A percentile compares a stretch with the other conserved stretches of the same genome.
Evolutionary conservation across 768 basidiomycete species (phyloP).

Genomic region (Xerocomellus amylosporus): DNA sequence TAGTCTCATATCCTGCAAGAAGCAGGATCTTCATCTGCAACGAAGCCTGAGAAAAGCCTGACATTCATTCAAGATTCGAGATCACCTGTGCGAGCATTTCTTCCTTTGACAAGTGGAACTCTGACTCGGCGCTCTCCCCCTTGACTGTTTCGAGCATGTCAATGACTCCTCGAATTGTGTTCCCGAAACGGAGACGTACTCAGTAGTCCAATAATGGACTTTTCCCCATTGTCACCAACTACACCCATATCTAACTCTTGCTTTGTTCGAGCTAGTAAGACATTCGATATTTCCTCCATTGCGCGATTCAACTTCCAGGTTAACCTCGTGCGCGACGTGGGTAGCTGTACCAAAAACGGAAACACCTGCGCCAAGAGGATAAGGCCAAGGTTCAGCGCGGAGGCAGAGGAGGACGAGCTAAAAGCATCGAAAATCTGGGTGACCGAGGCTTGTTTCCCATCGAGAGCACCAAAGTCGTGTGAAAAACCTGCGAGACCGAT

Average conservation of each 20-base stretch:
- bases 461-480: constrained; percentile 54
- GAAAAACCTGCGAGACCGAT: constrained; percentile 62
- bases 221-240: constrained; percentile 23
- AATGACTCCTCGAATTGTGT: background rate
- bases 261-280: constrained; percentile 37
- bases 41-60: background rate
- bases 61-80: no score
- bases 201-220: constrained; percentile 26
- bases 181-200: constrained; percentile 14
- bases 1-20: constrained; percentile 26
- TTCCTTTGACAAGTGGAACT: constrained; percentile 23
- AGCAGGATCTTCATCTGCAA: constrained; percentile 22
- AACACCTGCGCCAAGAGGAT: constrained; percentile 38
- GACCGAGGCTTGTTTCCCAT: constrained; percentile 45
- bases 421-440: constrained; percentile 41
- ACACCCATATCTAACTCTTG: constrained; percentile 29
- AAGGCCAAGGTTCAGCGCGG: constrained; percentile 30
- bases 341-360: constrained; percentile 37
- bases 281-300: constrained; percentile 41
- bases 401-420: constrained; percentile 13
- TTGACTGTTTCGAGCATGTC: constrained; percentile 31
- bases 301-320: constrained; percentile 31
- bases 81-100: constrained; percentile 30
- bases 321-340: constrained; percentile 35
- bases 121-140: constrained; percentile 29